A percentile compares a stretch with the other conserved stretches of the same genome.
Evolutionary conservation across 352 stramenopile genomes (phyloP).

Genomic region (Pythium chondricola): DNA sequence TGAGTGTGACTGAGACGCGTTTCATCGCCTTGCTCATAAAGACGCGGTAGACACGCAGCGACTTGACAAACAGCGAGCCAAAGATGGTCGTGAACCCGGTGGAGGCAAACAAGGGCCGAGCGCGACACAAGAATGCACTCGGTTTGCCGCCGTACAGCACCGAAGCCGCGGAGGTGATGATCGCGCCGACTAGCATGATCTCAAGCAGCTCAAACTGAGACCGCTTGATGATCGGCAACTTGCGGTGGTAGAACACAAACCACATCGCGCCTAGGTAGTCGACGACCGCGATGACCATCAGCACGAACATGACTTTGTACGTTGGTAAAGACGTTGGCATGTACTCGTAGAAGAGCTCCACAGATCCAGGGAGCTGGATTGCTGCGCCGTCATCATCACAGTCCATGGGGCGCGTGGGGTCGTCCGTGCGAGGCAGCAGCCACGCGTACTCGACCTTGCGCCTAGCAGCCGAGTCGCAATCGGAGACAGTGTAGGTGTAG

Average conservation of each 20-base stretch:
- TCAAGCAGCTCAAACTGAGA: slow-evolving; percentile 62
- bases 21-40: slow-evolving; percentile 27
- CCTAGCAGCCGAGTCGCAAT: slow-evolving; percentile 20
- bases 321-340: slow-evolving; percentile 16
- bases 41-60: slow-evolving; percentile 31
- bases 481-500: slow-evolving; percentile 32
- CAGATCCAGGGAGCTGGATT: slow-evolving; percentile 15
- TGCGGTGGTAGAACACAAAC: slow-evolving; percentile 25
- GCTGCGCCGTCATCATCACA: slow-evolving; percentile 23
- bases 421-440: slow-evolving; percentile 20
- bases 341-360: slow-evolving; percentile 29
- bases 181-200: slow-evolving; percentile 39
- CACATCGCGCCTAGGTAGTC: slow-evolving; percentile 8
- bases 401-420: slow-evolving; percentile 23
- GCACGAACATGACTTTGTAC: slow-evolving; percentile 14
- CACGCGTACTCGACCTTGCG: slow-evolving; percentile 33
- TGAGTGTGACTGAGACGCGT: slow-evolving; percentile 12
- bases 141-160: slow-evolving; percentile 40
- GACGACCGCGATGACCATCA: slow-evolving; percentile 6
- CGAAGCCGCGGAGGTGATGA: slow-evolving; percentile 35
- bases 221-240: slow-evolving; percentile 45
- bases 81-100: slow-evolving; percentile 28
- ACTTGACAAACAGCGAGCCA: slow-evolving; percentile 27
- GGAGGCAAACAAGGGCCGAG: slow-evolving; percentile 17
- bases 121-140: slow-evolving; percentile 24